Evolutionary conservation across 371 early-diverging fungal genomes (phyloP).

Genomic region (Catenaria anguillulae): DNA sequence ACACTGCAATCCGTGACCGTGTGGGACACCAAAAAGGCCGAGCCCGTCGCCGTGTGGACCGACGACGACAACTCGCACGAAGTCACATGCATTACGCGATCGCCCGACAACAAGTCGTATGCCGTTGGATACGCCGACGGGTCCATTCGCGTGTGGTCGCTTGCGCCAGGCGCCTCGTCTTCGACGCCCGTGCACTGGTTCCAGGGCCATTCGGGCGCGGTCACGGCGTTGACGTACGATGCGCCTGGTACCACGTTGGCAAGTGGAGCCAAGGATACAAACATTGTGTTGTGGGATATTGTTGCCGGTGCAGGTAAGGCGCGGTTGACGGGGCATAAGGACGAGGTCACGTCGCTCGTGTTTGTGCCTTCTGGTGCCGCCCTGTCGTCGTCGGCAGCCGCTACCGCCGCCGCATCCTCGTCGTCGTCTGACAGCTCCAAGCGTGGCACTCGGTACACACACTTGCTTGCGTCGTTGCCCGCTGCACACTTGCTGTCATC

Average conservation of each 20-base stretch:
- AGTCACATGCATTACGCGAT: constrained; percentile 55
- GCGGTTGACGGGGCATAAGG: constrained; percentile 83
- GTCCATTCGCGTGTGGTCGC: constrained; percentile 18
- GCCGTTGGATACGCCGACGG: constrained; percentile 61
- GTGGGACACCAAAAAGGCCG: constrained; percentile 71
- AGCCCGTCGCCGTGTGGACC: constrained; percentile 46
- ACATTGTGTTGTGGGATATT: constrained; percentile 88
- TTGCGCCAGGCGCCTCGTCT: constrained; percentile 17
- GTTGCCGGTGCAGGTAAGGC: constrained; percentile 68
- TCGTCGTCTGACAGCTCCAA: constrained; percentile 13
- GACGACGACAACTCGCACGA: constrained; percentile 56
- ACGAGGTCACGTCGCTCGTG: constrained; percentile 60
- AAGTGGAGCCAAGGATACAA: constrained; percentile 82
- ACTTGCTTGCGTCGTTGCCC: constrained; percentile 7
- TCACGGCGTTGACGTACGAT: constrained; percentile 71
- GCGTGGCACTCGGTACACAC: too few relatives aligned
- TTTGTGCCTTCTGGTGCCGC: constrained; percentile 26
- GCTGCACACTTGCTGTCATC: constrained; percentile 62
- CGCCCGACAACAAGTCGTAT: constrained; percentile 44
- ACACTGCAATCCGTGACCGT: constrained; percentile 66
- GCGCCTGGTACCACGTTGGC: constrained; percentile 59
- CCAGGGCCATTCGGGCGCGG: constrained; percentile 79
- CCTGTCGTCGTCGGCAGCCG: constrained; percentile 16
- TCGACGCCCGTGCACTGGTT: constrained; percentile 48
- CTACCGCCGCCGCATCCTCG: constrained; percentile 14